These are phyloP conservation scores for Claviceps sp. DNA, from an alignment of 2,329 filamentous ascomycete species.

Conservation along the genomic window DNA sequence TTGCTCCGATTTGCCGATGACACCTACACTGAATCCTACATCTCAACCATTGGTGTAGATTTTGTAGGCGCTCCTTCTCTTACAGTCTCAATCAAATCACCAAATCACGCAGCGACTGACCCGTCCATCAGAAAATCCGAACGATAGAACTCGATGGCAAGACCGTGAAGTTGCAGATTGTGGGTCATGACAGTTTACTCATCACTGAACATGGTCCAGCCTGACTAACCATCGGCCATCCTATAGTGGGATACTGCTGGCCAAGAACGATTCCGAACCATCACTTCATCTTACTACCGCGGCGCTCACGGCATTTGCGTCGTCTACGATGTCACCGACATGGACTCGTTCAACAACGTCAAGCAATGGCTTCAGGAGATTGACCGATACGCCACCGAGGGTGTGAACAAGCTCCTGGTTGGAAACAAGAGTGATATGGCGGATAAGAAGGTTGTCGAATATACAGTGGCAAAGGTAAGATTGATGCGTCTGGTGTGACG, in stretches of 20 bases:
- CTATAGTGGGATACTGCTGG: constrained; percentile 94
- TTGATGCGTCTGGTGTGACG: constrained; percentile 1
- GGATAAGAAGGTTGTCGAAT: constrained; percentile 99
- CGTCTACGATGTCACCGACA: constrained; percentile 99
- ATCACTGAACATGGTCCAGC: neutral
- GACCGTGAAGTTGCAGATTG: constrained; percentile 98
- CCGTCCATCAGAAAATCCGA: constrained; percentile 72
- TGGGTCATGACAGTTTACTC: constrained; percentile 34
- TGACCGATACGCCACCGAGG: constrained; percentile 96
- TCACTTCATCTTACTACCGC: constrained; percentile 98
- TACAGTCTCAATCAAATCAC: neutral
- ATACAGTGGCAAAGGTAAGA: constrained; percentile 93
- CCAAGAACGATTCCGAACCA: constrained; percentile 98
- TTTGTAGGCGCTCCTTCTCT: constrained; percentile 57
- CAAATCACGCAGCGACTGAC: constrained; percentile 7
- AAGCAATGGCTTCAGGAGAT: constrained; percentile 99
- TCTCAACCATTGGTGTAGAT: constrained; percentile 98
- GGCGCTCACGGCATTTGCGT: constrained; percentile 98
- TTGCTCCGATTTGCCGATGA: constrained; percentile 96
- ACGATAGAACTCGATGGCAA: constrained; percentile 99
- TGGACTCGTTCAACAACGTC: constrained; percentile 99
- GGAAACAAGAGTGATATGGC: constrained; percentile 99
- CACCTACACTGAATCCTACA: constrained; percentile 99
- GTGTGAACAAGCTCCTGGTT: constrained; percentile 97
- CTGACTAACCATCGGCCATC: neutral